A percentile compares a stretch with the other conserved stretches of the same genome.
phyloP scores from a whole-genome alignment of 495 filamentous ascomycete genomes.

The Lasiosphaeris hirsuta region DNA sequence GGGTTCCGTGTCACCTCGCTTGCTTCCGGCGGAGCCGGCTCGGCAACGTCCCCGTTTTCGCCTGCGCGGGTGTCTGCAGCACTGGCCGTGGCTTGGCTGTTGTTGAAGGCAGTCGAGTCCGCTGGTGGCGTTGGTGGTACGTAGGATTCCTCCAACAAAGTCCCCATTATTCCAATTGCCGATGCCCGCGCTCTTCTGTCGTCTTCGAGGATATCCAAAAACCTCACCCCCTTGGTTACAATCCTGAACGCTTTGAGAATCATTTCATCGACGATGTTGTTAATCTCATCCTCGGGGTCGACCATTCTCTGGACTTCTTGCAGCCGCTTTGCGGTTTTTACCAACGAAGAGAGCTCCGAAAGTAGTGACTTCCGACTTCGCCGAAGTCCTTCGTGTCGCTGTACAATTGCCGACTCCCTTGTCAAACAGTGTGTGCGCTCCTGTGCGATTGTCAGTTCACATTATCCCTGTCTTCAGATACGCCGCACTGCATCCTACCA shows the following conservation, averaged over 20 bases:
- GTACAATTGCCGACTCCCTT: slow-evolving; percentile 70
- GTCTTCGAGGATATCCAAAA: slow-evolving; percentile 86
- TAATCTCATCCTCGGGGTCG: slow-evolving; percentile 57
- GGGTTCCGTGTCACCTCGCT: slow-evolving; percentile 33
- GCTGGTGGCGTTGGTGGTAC: slow-evolving; percentile 72
- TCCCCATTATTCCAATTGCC: slow-evolving; percentile 54
- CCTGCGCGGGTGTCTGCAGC: slow-evolving; percentile 38
- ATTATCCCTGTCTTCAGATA: not conserved
- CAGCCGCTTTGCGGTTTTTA: slow-evolving; percentile 79
- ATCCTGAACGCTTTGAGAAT: slow-evolving; percentile 90
- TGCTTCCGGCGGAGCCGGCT: slow-evolving; percentile 25
- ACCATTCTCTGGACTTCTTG: slow-evolving; percentile 57
- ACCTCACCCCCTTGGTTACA: slow-evolving; percentile 83
- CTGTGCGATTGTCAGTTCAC: slow-evolving; percentile 41
- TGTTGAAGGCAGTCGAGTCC: slow-evolving; percentile 48
- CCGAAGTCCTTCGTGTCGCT: slow-evolving; percentile 70
- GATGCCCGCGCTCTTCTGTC: slow-evolving; percentile 52
- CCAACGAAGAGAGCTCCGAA: slow-evolving; percentile 82
- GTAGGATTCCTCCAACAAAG: slow-evolving; percentile 58
- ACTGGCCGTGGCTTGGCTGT: slow-evolving; percentile 27
- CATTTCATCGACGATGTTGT: slow-evolving; percentile 84
- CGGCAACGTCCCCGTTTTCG: slow-evolving; percentile 27
- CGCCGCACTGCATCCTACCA: slow-evolving; percentile 57
- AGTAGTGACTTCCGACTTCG: slow-evolving; percentile 80
- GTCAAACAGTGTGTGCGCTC: slow-evolving; percentile 86